Evolutionary conservation across 768 basidiomycete genomes (phyloP), one percentile per base, ranked within the genome.

Genomic region (Leucocoprinus leucothites): DNA sequence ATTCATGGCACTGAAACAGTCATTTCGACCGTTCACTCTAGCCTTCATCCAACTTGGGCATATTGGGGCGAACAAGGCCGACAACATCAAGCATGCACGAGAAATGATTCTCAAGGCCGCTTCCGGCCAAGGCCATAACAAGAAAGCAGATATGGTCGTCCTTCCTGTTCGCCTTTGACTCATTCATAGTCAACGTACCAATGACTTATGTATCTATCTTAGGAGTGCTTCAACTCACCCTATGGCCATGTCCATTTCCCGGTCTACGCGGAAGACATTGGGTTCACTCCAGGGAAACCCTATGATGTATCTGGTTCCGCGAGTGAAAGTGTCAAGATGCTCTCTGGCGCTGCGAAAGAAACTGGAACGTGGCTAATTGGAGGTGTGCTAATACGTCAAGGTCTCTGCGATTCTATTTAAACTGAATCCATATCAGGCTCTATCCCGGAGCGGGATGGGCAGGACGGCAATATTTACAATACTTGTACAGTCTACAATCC

Each of bases 191-290:
- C 18, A 18, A 18, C 21, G 9, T 31, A 47, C 24, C 18, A 31
- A 28, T 6, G 48, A 26, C 18, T 48, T 51, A 4, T 36, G 26
- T 16, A 38, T 54, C 8, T 35, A 25, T 38, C 26, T 35, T 58
- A 91, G 91, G 92, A 91, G 81, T 92, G 85, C 69, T 94, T 93
- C 70, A 91, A 93, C 65, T 92, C 89, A 2, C 90, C 90, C 0
- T 94, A 94, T 62, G 90, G 91, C 0, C 82, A 86, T 61, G 72
- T 75, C 2, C 82, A 91, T 65, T 98, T 98, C 65, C 89, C 91
- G 0, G 76, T 84, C 8, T 89, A 94, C 62, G 90, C 92, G 0
- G 94, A 97, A 70, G 77, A 73, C 3, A 91, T 95, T 50, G 82
- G 76, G 3, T 92, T 76, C 65, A 74, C 67, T 2, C 73, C 77